Evolutionary conservation across 2,329 filamentous ascomycete species (phyloP).

Genomic region (Alternaria triticimaculans): DNA sequence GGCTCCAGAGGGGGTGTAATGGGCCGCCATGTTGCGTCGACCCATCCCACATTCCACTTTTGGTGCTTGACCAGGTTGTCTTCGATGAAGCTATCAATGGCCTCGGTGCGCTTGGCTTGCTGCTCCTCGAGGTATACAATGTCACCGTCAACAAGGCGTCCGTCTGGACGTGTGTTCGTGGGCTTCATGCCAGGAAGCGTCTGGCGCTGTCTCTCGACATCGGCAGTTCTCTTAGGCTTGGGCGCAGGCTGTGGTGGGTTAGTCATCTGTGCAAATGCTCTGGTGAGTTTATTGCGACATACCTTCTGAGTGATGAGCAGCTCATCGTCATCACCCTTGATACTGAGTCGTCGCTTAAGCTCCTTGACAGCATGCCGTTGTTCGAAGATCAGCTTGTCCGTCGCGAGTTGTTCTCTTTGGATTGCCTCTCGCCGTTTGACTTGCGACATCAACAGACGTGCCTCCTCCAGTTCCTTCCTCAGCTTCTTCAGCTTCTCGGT

Average conservation of each 20-base stretch:
- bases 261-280: constrained; percentile 29
- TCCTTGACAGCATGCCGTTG: constrained; percentile 83
- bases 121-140: constrained; percentile 78
- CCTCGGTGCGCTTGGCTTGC: constrained; percentile 79
- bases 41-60: constrained; percentile 88
- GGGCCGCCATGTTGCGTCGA: constrained; percentile 86
- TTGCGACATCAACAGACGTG: constrained; percentile 77
- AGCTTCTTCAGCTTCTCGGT: constrained; percentile 93
- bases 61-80: constrained; percentile 86
- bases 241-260: constrained; percentile 40
- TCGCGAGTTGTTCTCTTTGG: constrained; percentile 76
- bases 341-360: constrained; percentile 83
- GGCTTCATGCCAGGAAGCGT: constrained; percentile 67
- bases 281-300: constrained; percentile 40
- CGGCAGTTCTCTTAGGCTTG: constrained; percentile 64
- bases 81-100: constrained; percentile 82
- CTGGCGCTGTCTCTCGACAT: constrained; percentile 65
- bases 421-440: constrained; percentile 80
- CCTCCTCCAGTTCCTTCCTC: constrained; percentile 88
- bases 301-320: constrained; percentile 86
- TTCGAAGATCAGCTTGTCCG: constrained; percentile 81
- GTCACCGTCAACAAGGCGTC: constrained; percentile 76
- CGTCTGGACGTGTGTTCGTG: constrained; percentile 65
- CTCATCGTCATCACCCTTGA: constrained; percentile 93
- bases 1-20: constrained; percentile 76